Evolutionary conservation across 176 grass and related monocot genomes (phyloP), one percentile per base, ranked within the genome.

Genomic region (Rhynchospora breviuscula): DNA sequence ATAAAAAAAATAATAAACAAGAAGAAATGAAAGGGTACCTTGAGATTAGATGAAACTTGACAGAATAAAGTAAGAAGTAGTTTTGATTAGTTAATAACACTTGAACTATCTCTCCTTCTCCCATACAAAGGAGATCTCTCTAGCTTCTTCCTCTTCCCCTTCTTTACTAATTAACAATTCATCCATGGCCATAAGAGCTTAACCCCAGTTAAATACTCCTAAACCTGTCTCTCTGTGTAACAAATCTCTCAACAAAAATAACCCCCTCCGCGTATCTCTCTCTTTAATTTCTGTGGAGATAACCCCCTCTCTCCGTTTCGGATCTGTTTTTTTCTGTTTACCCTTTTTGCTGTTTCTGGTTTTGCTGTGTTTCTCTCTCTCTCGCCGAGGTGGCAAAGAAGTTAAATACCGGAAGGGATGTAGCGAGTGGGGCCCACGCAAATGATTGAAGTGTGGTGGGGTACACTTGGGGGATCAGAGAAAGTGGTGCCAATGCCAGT

Each of bases 81-180:
- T 63, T 78, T 54, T 1, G 18, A 63, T 45, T 62, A 63, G 33
- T 23, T 29, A 64, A 3, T 6, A 82, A 14, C 21, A 6, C 5
- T 60, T 1, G 17, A 44, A 1, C 54, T 85, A 65, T 77, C 84
- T 85, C 59, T 85, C 84, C 57, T 85, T 79, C 84, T 85, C 84
- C 66, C 69, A 66, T 1, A 85, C 35, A 78, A 44, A 75, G 72
- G 23, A 85, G 5, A 13, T 29, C 19, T 46, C 56, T n/a, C 43
- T 85, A n/a, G 31, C 49, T 26, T 26, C 72, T 13, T 77, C 84
- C 7, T 85, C 71, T 76, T 78, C 84, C 13, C 31, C 69, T 43
- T 54, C 71, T 63, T 63, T 82, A 33, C 46, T 59, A 51, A 47
- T 47, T 51, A 82, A 66, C 45, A 72, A 62, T 35, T 75, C 85